Conservation (phyloP, 2,329 filamentous ascomycete genomes). For the Aspergillus sp. region DNA sequence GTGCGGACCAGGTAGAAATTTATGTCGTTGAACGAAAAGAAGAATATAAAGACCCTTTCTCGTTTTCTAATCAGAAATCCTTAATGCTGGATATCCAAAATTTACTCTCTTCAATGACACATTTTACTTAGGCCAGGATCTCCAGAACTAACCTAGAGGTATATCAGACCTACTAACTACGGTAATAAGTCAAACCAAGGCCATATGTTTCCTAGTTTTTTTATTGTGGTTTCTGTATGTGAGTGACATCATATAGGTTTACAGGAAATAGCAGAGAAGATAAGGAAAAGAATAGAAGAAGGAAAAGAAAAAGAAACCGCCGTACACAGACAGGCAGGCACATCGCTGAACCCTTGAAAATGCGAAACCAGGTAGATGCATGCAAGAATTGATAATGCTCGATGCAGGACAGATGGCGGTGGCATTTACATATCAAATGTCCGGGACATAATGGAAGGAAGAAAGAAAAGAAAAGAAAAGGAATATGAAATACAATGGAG, state of each 20-base stretch:
- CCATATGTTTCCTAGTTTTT: neutral
- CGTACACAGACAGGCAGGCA: slow-evolving; percentile 1
- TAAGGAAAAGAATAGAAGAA: neutral
- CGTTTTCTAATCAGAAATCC: too few relatives aligned
- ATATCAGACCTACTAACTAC: too few relatives aligned
- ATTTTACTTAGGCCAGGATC: too few relatives aligned
- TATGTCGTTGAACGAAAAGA: too few relatives aligned
- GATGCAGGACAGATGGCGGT: slow-evolving; percentile 59
- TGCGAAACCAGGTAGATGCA: slow-evolving; percentile 14
- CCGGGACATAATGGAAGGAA: slow-evolving; percentile 10
- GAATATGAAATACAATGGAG: slow-evolving; percentile 1
- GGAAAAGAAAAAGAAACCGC: slow-evolving; percentile 9
- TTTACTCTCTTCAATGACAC: too few relatives aligned
- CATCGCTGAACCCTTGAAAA: slow-evolving; percentile 24
- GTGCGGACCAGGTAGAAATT: too few relatives aligned
- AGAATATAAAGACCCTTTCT: too few relatives aligned
- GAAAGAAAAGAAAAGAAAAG: slow-evolving; percentile 3
- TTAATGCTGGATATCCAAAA: too few relatives aligned
- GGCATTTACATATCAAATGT: slow-evolving; percentile 69
- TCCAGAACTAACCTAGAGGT: too few relatives aligned
- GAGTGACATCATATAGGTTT: neutral
- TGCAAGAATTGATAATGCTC: slow-evolving; percentile 14
- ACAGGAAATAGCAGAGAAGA: slow-evolving; percentile 4
- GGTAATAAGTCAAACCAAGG: neutral
- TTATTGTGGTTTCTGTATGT: slow-evolving; percentile 7